phyloP scores from a whole-genome alignment of 2,329 filamentous ascomycete genomes.

The Alternaria angustiovoidea region DNA sequence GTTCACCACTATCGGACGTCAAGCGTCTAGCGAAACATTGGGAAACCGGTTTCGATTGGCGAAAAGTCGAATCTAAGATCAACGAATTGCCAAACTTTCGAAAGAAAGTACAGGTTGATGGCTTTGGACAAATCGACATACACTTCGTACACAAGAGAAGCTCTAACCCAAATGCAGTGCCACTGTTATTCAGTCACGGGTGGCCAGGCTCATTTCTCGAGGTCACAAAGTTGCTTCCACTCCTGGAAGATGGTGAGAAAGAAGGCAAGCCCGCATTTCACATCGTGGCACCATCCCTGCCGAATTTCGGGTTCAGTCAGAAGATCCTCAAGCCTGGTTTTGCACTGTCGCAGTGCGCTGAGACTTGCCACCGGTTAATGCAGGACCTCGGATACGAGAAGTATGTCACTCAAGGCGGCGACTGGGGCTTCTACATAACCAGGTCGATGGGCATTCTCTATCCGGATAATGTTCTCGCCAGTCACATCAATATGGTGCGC shows the following conservation, averaged over 20 bases:
- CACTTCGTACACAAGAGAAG: constrained; percentile 71
- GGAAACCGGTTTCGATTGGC: constrained; percentile 68
- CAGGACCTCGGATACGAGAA: constrained; percentile 69
- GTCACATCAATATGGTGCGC: constrained; percentile 69
- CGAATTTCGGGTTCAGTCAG: constrained; percentile 65
- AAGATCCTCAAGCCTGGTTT: constrained; percentile 64
- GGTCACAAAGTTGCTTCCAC: constrained; percentile 66
- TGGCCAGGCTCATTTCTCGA: constrained; percentile 77
- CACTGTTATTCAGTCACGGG: constrained; percentile 73
- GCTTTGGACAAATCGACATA: constrained; percentile 66
- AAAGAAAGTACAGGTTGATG: constrained; percentile 62
- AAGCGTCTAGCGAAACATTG: constrained; percentile 67
- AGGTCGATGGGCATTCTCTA: constrained; percentile 68
- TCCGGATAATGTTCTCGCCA: constrained; percentile 64
- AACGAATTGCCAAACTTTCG: constrained; percentile 69
- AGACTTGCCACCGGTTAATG: constrained; percentile 74
- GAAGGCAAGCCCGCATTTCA: constrained; percentile 59
- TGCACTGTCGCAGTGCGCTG: constrained; percentile 67
- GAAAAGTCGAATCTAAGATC: constrained; percentile 64
- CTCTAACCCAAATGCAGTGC: constrained; percentile 62
- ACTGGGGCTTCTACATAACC: constrained; percentile 75
- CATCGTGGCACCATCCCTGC: constrained; percentile 63
- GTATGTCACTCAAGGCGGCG: constrained; percentile 68
- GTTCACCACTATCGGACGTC: constrained; percentile 67
- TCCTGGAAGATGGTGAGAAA: constrained; percentile 47